A percentile compares a stretch with the other conserved stretches of the same genome.
Conservation (phyloP, 208 protist species). For the Trypanosoma mega region DNA sequence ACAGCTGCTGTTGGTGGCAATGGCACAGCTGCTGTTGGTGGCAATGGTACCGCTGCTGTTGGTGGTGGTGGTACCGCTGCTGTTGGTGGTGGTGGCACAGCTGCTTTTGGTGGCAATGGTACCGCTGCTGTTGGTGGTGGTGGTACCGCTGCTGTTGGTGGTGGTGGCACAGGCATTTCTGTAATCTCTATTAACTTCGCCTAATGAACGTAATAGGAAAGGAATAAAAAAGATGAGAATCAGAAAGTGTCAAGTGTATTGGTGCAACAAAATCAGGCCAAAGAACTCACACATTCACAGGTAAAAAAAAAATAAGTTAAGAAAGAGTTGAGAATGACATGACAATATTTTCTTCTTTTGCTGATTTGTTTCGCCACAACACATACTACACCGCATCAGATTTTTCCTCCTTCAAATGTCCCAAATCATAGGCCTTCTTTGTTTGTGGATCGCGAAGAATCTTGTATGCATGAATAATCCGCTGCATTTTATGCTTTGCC, state of each 20-base stretch:
- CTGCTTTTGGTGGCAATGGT: constrained; percentile 22
- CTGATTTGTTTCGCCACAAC: background rate
- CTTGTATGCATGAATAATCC: constrained; percentile 83
- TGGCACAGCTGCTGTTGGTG: background rate
- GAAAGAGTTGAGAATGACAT: no score
- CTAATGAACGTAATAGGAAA: background rate
- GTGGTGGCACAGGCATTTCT: constrained; percentile 14
- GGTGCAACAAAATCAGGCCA: no score
- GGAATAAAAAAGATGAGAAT: background rate
- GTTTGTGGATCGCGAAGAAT: constrained; percentile 70
- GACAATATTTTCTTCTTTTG: background rate
- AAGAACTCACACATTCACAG: constrained; percentile 1
- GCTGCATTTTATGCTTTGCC: constrained; percentile 64
- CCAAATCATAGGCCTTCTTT: constrained; percentile 74
- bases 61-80: constrained; percentile 17
- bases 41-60: background rate
- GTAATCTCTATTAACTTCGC: background rate
- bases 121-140: constrained; percentile 20
- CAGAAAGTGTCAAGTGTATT: no score
- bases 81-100: constrained; percentile 21
- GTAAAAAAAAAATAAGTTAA: constrained; percentile 1
- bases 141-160: constrained; percentile 21
- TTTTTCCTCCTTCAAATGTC: constrained; percentile 42
- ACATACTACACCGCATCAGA: constrained; percentile 15
- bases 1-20: background rate